Conservation (phyloP, 2,329 filamentous ascomycete species). For the Colletotrichum tanaceti region DNA sequence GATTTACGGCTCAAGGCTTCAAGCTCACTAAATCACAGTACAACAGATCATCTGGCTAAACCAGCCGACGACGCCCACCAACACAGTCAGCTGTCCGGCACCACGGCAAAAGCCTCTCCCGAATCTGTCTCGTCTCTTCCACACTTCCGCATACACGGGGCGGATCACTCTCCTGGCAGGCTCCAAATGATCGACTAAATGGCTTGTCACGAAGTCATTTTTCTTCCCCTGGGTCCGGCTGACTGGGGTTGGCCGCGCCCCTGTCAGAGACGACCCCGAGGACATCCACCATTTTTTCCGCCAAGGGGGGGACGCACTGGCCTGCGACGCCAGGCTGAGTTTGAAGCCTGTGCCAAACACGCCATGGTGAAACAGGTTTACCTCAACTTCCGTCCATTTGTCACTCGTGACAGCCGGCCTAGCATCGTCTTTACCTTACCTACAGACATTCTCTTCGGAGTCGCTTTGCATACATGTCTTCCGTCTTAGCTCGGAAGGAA, state of each 20-base stretch:
- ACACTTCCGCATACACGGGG: constrained; percentile 7
- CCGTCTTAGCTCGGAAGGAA: constrained; percentile 34
- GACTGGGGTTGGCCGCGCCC: neutral
- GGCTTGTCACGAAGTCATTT: constrained; percentile 13
- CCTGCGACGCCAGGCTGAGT: constrained; percentile 39
- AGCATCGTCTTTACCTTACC: constrained; percentile 4
- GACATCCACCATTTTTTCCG: neutral
- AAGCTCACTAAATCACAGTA: neutral
- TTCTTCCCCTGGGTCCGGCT: constrained; percentile 12
- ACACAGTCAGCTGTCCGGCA: constrained; percentile 12
- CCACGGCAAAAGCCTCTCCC: constrained; percentile 18
- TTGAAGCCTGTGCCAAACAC: constrained; percentile 40
- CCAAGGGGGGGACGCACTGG: constrained; percentile 32
- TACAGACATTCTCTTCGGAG: constrained; percentile 28
- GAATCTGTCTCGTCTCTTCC: constrained; percentile 22
- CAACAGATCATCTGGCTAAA: constrained; percentile 29
- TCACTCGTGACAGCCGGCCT: constrained; percentile 17
- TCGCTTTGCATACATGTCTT: constrained; percentile 23
- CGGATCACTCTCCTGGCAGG: constrained; percentile 5
- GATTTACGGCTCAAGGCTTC: constrained; percentile 23
- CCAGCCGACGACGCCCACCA: constrained; percentile 9
- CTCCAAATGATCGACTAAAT: constrained; percentile 14
- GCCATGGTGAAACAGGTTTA: constrained; percentile 40
- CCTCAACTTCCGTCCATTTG: constrained; percentile 36
- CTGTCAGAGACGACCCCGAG: neutral